Base-by-base conservation (phyloP, 2,329 filamentous ascomycete species). In the Alternaria dauci region DNA sequence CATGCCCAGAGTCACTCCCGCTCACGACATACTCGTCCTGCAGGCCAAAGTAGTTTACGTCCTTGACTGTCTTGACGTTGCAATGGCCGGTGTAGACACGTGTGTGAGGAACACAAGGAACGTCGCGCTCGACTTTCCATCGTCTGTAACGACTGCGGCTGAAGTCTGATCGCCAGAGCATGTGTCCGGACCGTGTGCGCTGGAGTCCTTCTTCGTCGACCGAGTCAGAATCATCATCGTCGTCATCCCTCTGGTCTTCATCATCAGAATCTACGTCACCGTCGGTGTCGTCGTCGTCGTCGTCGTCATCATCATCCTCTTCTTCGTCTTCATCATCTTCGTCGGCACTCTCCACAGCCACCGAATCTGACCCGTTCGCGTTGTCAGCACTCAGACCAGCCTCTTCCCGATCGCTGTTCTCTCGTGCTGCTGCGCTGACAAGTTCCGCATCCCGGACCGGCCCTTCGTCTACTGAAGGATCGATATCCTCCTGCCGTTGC, bases 1-100 rank as follows among this genome's bases (percentile, higher is more conserved):
- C 71, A 71, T 90, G 85, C 1, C 88, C 88, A 52, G 85, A 87
- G 68, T 91, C 89, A 60, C 86, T 88, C 6, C 88, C 88, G 58
- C 85, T 88, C 11, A 90, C 87, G 11, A 91, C 87, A 63, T 89
- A 91, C 70, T 90, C 88, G 67, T 91, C 89, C 59, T 89, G 79
- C 38, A 89, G 76, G 0, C 88, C 88, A 63, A 88, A 90, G 76
- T 86, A 91, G 62, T 90, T 90, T 61, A 90, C 87, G 69, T 91
- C 88, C 68, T 91, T 91, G 67, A 90, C 87, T 1, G 87, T 90
- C 65, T 87, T 84, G 53, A 88, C 83, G 65, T 90, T 90, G 78
- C 88, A 90, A 72, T 90, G 88, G 2, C 88, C 88, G 3, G 81
- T 80, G 71, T 89, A 91, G 20, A 82, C 75, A 39, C 84, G 84